Conservation (phyloP, 331 rosid genomes). For the Cydonia oblonga region DNA sequence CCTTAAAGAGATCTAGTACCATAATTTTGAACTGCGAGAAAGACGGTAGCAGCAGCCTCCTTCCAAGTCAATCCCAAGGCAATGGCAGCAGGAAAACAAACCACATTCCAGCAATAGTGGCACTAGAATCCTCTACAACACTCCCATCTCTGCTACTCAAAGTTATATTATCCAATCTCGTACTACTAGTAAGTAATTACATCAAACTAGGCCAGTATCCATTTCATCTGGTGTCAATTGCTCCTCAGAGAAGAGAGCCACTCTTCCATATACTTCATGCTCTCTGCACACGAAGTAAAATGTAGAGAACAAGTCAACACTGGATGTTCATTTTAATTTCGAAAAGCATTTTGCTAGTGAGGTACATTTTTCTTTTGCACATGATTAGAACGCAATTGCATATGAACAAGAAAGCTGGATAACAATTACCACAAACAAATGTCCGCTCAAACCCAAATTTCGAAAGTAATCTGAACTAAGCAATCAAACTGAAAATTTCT, state of each 20-base stretch:
- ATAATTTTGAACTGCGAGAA: neutral
- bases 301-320: conserved; percentile 8
- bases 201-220: conserved; percentile 8
- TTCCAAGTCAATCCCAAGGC: conserved; percentile 11
- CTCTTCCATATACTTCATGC: conserved; percentile 69
- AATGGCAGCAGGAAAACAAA: conserved; percentile 6
- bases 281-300: conserved; percentile 41
- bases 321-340: neutral
- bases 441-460: no score
- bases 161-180: conserved; percentile 22
- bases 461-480: no score
- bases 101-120: neutral
- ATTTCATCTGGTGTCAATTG: conserved; percentile 22
- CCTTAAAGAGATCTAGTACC: no score
- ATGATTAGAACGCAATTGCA: no score
- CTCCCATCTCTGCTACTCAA: conserved; percentile 21
- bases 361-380: no score
- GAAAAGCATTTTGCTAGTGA: neutral
- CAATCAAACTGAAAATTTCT: no score
- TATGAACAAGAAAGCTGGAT: no score
- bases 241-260: conserved; percentile 69
- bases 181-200: conserved; percentile 11
- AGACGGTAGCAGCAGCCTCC: conserved; percentile 1
- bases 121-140: conserved; percentile 23
- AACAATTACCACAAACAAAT: no score